Conservation (phyloP, 1,284 basidiomycete species). For the Fomitopsis schrenkii region DNA sequence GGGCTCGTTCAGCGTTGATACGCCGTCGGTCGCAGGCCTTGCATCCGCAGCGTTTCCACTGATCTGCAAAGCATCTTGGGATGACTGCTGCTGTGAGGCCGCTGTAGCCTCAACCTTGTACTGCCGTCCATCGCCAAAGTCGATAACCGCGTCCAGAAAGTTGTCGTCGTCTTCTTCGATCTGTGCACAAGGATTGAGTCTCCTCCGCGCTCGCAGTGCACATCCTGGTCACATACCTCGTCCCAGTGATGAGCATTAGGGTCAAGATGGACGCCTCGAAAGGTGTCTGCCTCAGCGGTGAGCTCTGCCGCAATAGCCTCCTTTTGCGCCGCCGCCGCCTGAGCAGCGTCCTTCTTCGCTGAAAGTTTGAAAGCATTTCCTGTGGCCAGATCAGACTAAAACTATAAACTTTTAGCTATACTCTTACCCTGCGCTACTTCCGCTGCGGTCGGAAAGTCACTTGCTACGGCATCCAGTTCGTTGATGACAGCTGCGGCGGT, state of each 20-base stretch:
- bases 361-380: constrained; percentile 22
- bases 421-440: constrained; percentile 79
- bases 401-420: background rate
- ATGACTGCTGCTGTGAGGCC: constrained; percentile 19
- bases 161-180: constrained; percentile 91
- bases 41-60: constrained; percentile 8
- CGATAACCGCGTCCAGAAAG: constrained; percentile 84
- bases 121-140: constrained; percentile 89
- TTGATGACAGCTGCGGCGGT: constrained; percentile 27
- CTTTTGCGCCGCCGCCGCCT: constrained; percentile 45
- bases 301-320: constrained; percentile 64
- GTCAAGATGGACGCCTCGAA: constrained; percentile 87
- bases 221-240: constrained; percentile 57
- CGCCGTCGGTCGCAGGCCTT: constrained; percentile 6
- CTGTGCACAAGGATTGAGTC: constrained; percentile 30
- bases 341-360: constrained; percentile 28
- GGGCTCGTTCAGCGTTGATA: constrained; percentile 28
- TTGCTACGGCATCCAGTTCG: constrained; percentile 38
- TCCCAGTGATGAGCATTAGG: constrained; percentile 96
- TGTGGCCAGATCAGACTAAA: constrained; percentile 12
- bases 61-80: constrained; percentile 11
- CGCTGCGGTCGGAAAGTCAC: constrained; percentile 89
- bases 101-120: constrained; percentile 70
- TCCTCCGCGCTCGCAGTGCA: constrained; percentile 3
- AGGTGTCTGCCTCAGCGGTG: constrained; percentile 81